A percentile compares a stretch with the other conserved stretches of the same genome.
These are phyloP conservation scores for Darksidea phi DNA, from an alignment of 495 filamentous ascomycete genomes.

Conservation along the genomic window DNA sequence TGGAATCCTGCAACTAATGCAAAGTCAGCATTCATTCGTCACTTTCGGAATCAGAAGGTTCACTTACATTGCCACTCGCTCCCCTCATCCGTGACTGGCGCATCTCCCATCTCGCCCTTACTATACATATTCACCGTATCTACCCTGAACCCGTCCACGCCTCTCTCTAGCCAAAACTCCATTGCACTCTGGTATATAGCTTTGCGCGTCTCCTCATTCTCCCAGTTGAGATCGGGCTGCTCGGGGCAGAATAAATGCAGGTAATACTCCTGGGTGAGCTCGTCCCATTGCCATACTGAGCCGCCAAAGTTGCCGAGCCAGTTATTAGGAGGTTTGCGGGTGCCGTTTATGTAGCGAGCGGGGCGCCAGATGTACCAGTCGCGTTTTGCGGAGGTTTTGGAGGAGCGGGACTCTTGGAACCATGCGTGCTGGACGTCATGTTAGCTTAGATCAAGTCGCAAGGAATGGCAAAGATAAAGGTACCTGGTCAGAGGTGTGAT, in stretches of 20 bases:
- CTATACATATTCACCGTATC: slow-evolving; percentile 39
- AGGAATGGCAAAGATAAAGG: not conserved
- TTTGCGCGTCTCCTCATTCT: slow-evolving; percentile 33
- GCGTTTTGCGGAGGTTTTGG: slow-evolving; percentile 32
- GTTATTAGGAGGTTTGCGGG: slow-evolving; percentile 42
- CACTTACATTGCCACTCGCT: slow-evolving; percentile 26
- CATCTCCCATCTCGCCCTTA: slow-evolving; percentile 38
- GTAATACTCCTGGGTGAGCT: slow-evolving; percentile 40
- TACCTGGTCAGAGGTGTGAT: slow-evolving; percentile 37
- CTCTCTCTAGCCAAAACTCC: slow-evolving; percentile 39
- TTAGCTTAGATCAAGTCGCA: not conserved
- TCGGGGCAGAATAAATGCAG: slow-evolving; percentile 40
- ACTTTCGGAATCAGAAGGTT: too few species aligned
- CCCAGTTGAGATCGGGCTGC: slow-evolving; percentile 45
- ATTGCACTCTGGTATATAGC: slow-evolving; percentile 38
- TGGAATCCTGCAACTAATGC: slow-evolving; percentile 4
- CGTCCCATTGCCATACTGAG: slow-evolving; percentile 33
- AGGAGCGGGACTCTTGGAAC: slow-evolving; percentile 38
- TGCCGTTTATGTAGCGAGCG: slow-evolving; percentile 33
- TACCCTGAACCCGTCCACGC: slow-evolving; percentile 40
- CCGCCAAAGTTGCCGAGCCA: slow-evolving; percentile 37
- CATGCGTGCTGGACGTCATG: slow-evolving; percentile 26
- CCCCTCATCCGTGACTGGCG: slow-evolving; percentile 30
- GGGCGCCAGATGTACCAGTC: slow-evolving; percentile 44
- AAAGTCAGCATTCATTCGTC: too few species aligned